Conservation (phyloP, 164 flowering plant species). For the Annona squamosa region DNA sequence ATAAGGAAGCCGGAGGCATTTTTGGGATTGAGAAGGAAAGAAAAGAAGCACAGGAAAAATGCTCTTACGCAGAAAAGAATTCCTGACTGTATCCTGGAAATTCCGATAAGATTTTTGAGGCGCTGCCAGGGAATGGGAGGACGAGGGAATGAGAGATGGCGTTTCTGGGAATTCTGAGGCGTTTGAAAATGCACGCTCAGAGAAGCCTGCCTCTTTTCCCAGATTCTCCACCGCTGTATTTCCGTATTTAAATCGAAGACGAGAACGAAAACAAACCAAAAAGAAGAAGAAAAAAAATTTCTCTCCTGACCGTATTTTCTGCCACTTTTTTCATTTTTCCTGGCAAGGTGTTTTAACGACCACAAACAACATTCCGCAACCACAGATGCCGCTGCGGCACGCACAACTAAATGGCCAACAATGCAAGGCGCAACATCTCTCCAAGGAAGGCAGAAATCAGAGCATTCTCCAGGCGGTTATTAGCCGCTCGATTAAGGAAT, state of each 20-base stretch:
- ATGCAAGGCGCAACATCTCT: too few relatives aligned
- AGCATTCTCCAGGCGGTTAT: too few relatives aligned
- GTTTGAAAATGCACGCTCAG: neutral
- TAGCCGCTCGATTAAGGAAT: too few relatives aligned
- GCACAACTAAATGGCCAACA: neutral
- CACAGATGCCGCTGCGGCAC: neutral
- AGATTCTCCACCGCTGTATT: neutral
- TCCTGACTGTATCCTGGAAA: neutral
- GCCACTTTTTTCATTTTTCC: neutral
- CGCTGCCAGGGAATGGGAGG: neutral
- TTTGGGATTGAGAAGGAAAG: neutral
- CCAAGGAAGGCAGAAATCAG: too few relatives aligned
- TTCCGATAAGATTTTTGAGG: neutral
- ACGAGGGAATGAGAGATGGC: neutral
- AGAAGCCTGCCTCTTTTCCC: neutral
- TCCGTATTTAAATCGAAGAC: too few relatives aligned
- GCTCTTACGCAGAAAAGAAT: too few relatives aligned
- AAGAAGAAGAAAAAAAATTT: too few relatives aligned
- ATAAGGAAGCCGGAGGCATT: neutral
- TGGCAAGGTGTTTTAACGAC: neutral
- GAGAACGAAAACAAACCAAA: too few relatives aligned
- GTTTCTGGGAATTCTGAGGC: neutral
- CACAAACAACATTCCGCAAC: neutral
- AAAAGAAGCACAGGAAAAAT: neutral
- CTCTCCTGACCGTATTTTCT: neutral